Conservation (phyloP, 768 basidiomycete species). For the Amanita subjunquillea region DNA sequence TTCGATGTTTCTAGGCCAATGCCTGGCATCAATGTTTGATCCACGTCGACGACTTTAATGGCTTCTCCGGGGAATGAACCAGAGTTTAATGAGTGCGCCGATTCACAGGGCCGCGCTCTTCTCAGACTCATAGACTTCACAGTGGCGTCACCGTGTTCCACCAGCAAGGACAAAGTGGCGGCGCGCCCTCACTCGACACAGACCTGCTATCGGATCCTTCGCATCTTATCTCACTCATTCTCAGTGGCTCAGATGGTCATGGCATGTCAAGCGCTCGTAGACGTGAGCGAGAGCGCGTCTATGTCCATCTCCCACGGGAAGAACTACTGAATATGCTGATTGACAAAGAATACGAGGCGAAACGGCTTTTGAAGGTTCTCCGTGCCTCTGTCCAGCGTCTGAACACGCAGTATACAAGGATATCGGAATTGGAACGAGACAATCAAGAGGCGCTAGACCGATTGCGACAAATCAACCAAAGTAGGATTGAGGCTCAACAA, state of each 20-base stretch:
- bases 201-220: constrained; percentile 3
- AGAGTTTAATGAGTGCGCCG: background rate
- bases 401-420: constrained; percentile 23
- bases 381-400: constrained; percentile 24
- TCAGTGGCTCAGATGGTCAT: background rate
- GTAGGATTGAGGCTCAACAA: constrained; percentile 22
- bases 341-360: constrained; percentile 24
- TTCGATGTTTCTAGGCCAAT: background rate
- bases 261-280: constrained; percentile 4
- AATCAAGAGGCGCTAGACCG: constrained; percentile 22
- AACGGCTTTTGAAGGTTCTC: constrained; percentile 23
- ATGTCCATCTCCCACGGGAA: constrained; percentile 13
- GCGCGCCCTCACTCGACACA: background rate
- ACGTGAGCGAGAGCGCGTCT: constrained; percentile 14
- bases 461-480: constrained; percentile 25
- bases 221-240: background rate
- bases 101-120: background rate
- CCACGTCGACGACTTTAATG: background rate
- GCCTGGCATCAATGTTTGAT: background rate
- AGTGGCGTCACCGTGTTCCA: background rate
- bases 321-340: constrained; percentile 21
- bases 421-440: constrained; percentile 22
- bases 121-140: background rate
- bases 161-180: background rate
- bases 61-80: background rate